phyloP scores from a whole-genome alignment of 129 eudicot species.

The Chrysanthemum seticuspe region DNA sequence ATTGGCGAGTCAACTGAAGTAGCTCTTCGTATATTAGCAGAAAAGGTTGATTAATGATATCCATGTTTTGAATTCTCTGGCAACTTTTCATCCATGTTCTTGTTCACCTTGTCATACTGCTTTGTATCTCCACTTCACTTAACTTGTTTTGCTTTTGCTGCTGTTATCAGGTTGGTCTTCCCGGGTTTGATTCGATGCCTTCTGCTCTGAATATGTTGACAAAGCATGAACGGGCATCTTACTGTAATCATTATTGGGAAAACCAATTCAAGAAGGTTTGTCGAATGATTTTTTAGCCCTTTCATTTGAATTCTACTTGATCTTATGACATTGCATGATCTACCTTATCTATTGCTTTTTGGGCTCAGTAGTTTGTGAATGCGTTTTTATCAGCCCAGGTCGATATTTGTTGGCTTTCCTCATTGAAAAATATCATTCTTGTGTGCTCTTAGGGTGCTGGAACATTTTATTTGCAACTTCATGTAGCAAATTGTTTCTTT shows the following conservation, averaged over 20 bases:
- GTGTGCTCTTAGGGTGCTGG: no score
- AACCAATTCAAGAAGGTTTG: constrained; percentile 89
- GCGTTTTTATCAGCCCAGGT: no score
- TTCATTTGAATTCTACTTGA: not conserved
- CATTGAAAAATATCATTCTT: no score
- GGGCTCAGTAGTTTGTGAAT: no score
- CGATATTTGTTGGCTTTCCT: no score
- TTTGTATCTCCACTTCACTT: not conserved
- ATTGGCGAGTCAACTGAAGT: constrained; percentile 99
- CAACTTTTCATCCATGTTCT: not conserved
- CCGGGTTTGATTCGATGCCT: constrained; percentile 99
- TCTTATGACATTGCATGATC: not conserved
- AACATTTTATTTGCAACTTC: no score
- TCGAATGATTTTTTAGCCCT: no score
- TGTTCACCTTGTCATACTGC: not conserved
- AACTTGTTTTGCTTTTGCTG: constrained; percentile 11
- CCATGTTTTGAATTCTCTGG: constrained; percentile 4
- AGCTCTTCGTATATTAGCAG: constrained; percentile 94
- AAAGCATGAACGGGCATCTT: constrained; percentile 94
- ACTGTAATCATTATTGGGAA: constrained; percentile 98
- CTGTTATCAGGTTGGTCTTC: constrained; percentile 83
- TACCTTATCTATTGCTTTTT: no score
- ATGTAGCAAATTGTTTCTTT: no score
- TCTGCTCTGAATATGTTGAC: constrained; percentile 92
- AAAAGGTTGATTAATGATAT: constrained; percentile 56